Base-by-base conservation (phyloP, 2,329 filamentous ascomycete genomes). In the Ophiostoma montium region DNA sequence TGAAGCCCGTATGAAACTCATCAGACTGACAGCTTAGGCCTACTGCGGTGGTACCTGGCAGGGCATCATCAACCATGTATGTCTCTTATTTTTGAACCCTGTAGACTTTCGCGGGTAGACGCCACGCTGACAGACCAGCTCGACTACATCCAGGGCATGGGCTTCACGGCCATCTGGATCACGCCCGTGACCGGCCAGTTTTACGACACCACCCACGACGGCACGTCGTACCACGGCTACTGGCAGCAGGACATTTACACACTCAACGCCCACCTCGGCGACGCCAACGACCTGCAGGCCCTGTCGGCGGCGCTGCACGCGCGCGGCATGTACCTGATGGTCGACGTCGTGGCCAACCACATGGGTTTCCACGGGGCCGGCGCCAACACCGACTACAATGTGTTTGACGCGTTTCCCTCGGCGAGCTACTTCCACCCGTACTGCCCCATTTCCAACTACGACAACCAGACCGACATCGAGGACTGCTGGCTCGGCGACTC, bases 31-130 rank as follows among this genome's bases (percentile, higher is more conserved):
- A 30, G 15, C 8, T 5, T 9, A 42, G 39, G 23, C 16, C 23
- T 81, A 80, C 61, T 82, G 79, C 55, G 76, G 76, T 36, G 79
- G 79, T 15, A 76, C 73, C 1, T 83, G 74, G 58, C 61, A 66
- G 47, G 79, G 79, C 7, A 67, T 82, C 30, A 67, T 72, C 55
- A 68, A 73, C 52, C 69, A 75, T 15, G 48, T 50, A 35, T 9
- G 32, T 42, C 18, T 19, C 18, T 31, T 30, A 31, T 32, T 41
- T 19, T 19, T 13, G 27, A 2, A 13, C 3, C 15, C n/a, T n/a
- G n/a, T n/a, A n/a, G n/a, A n/a, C n/a, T n/a, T n/a, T n/a, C n/a
- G n/a, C n/a, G n/a, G 5, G 12, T n/a, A 43, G 10, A 32, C 27
- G 18, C 35, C 5, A 35, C 35, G 35, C 39, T 42, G 27, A 42